phyloP scores from a whole-genome alignment of 2,329 filamentous ascomycete genomes.

The Pseudogymnoascus sp. region DNA sequence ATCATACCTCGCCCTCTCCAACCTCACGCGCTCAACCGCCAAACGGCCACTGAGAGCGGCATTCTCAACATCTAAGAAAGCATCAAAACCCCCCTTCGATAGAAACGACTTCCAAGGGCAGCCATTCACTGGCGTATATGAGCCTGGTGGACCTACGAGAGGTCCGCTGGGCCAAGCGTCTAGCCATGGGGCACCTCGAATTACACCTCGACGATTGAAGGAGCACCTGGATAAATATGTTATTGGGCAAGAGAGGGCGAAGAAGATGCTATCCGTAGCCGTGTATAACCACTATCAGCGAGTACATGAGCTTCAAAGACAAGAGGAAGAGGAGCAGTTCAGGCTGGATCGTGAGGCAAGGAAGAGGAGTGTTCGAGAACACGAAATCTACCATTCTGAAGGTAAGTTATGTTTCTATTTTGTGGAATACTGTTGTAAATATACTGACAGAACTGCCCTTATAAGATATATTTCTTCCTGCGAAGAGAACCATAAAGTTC shows the following conservation, averaged over 20 bases:
- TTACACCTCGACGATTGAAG: conserved; percentile 66
- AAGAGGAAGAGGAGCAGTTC: conserved; percentile 65
- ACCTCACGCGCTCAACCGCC: conserved; percentile 20
- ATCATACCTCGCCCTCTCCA: conserved; percentile 31
- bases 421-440: background rate
- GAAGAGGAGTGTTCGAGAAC: conserved; percentile 30
- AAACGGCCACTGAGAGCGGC: background rate
- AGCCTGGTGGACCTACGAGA: conserved; percentile 49
- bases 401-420: background rate
- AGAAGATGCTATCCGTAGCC: conserved; percentile 86
- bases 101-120: conserved; percentile 56
- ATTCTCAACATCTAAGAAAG: conserved; percentile 28
- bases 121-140: conserved; percentile 54
- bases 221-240: conserved; percentile 91
- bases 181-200: conserved; percentile 50
- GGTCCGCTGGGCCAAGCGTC: conserved; percentile 46
- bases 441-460: background rate
- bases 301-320: conserved; percentile 64
- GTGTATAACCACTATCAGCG: conserved; percentile 97
- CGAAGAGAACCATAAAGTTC: background rate
- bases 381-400: background rate
- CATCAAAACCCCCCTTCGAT: conserved; percentile 26
- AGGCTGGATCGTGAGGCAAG: conserved; percentile 53
- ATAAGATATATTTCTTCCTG: background rate
- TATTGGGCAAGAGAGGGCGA: conserved; percentile 87